Evolutionary conservation across 2,329 filamentous ascomycete species (phyloP), one percentile per base, ranked within the genome.

Genomic region (Fusarium nisikadoi): DNA sequence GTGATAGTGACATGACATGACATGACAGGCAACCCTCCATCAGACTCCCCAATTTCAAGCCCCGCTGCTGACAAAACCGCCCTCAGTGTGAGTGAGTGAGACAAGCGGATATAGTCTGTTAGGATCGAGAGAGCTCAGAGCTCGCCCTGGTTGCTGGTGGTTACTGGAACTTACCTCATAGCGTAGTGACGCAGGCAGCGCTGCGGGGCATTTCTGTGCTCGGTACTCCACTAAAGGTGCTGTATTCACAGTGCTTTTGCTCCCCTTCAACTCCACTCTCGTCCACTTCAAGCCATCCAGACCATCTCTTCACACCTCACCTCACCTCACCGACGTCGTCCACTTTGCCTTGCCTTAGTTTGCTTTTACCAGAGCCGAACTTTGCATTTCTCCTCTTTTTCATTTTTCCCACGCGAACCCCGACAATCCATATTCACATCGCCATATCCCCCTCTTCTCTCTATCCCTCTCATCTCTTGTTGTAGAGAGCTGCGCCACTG

Each of bases 311-410:
- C 68, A 74, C 72, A 71, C 62, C 62, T 73, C 68, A 72, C 74
- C 67, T 74, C 70, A 77, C 75, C 64, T 73, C 72, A 76, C 72
- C 75, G 68, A 74, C 72, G 73, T 76, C 76, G 71, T 68, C 70
- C 71, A 72, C 76, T 71, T 75, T 66, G 61, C 49, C 49, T 39
- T 39, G 35, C 67, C 62, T 66, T 66, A 66, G 63, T 66, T 66
- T 71, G 54, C 70, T 53, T 62, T 60, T 54, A 66, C 70, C 63
- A 65, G 67, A 67, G 70, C 67, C 66, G 62, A 73, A 73, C 67
- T 71, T 62, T 68, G 62, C 65, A 61, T 58, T 66, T 73, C 70
- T 72, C 70, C 69, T 72, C 68, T 68, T 72, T 71, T 70, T 56
- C 56, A 64, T 60, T 65, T 68, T 68, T 70, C 70, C 72, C 62